phyloP scores from a whole-genome alignment of 1,139 yeast species.

The Pneumocystis sp. region DNA sequence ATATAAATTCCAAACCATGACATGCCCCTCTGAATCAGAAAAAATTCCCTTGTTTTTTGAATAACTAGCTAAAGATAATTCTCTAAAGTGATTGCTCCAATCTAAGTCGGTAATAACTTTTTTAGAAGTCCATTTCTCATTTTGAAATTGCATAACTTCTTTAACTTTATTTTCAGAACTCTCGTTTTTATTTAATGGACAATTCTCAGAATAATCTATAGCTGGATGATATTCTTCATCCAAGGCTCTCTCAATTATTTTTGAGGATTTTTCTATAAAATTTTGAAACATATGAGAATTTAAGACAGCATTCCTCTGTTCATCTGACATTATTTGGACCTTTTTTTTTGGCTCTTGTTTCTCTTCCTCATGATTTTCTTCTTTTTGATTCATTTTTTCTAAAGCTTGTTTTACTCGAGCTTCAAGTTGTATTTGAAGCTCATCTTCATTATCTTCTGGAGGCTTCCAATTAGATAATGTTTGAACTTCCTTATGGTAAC shows the following conservation, averaged over 20 bases:
- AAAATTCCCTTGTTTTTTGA: constrained; percentile 18
- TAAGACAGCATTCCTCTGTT: not conserved
- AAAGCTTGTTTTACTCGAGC: constrained; percentile 15
- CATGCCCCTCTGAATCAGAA: constrained; percentile 18
- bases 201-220: constrained; percentile 20
- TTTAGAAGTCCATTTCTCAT: constrained; percentile 17
- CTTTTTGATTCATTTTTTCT: constrained; percentile 6
- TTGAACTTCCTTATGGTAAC: not conserved
- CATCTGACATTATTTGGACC: not conserved
- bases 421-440: constrained; percentile 11
- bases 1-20: constrained; percentile 30
- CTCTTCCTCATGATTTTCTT: not conserved
- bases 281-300: not conserved
- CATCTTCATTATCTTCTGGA: not conserved
- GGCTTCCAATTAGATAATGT: not conserved
- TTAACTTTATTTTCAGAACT: constrained; percentile 7
- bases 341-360: not conserved
- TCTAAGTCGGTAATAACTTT: constrained; percentile 30
- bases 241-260: constrained; percentile 29
- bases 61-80: constrained; percentile 30
- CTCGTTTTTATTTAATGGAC: not conserved
- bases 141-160: constrained; percentile 17
- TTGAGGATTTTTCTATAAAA: constrained; percentile 30
- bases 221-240: constrained; percentile 28
- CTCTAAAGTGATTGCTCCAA: constrained; percentile 31